Percentiles rank a stretch among this genome's conserved stretches.
Evolutionary conservation across 768 basidiomycete species (phyloP).

Genomic region (Kwoniella sp.): DNA sequence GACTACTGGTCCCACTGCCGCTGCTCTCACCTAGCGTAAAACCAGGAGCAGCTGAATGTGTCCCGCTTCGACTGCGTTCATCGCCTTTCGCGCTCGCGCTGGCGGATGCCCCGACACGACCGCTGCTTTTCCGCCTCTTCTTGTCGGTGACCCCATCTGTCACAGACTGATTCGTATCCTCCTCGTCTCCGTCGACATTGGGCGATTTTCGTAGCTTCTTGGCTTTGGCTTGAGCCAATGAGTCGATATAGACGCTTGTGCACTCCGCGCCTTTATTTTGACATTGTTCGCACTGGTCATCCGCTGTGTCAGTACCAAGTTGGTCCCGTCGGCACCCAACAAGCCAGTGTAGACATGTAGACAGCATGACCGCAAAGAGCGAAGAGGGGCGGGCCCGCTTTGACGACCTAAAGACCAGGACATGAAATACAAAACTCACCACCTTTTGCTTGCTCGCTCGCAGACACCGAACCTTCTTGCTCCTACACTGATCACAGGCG

Average conservation of each 20-base stretch:
- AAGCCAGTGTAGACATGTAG: no score
- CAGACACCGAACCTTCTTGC: constrained; percentile 38
- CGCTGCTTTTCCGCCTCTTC: neutral
- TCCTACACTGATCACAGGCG: constrained; percentile 78
- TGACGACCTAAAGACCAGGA: no score
- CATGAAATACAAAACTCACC: no score
- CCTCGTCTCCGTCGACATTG: constrained; percentile 4
- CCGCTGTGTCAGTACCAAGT: no score
- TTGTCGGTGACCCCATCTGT: no score
- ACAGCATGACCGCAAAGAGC: no score
- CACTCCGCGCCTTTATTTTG: constrained; percentile 20
- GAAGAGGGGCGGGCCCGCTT: no score
- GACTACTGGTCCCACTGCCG: constrained; percentile 5
- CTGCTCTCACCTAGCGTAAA: constrained; percentile 4
- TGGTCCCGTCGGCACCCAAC: no score
- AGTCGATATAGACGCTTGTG: constrained; percentile 33
- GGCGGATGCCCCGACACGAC: no score
- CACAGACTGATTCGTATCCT: no score
- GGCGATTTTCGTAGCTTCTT: constrained; percentile 12
- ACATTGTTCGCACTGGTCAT: constrained; percentile 40
- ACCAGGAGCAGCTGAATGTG: neutral
- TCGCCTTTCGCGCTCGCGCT: no score
- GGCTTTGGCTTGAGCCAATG: constrained; percentile 21
- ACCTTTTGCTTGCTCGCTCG: constrained; percentile 16
- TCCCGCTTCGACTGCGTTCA: neutral